Evolutionary conservation across 768 basidiomycete genomes (phyloP).

Genomic region (Udeniomyces megalosporus): DNA sequence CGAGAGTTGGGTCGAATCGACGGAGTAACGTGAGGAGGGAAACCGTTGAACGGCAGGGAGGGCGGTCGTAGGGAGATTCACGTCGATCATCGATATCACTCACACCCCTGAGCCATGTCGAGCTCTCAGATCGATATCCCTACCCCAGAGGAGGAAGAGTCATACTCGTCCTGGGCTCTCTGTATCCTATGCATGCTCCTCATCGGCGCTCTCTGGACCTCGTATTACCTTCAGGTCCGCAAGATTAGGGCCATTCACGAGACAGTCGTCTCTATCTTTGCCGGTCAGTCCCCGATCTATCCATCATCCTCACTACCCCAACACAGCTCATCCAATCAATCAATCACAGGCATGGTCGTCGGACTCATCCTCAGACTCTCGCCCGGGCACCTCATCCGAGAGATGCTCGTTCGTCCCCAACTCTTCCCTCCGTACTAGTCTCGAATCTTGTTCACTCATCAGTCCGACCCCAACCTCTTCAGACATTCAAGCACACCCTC

Average conservation of each 20-base stretch:
- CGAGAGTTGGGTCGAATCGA: no score
- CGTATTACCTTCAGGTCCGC: conserved; percentile 95
- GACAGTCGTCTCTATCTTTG: conserved; percentile 85
- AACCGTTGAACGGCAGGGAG: no score
- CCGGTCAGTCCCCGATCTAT: conserved; percentile 33
- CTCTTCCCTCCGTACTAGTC: no score
- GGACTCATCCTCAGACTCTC: conserved; percentile 77
- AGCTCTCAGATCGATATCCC: neutral
- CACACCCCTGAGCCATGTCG: neutral
- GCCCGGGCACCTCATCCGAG: conserved; percentile 83
- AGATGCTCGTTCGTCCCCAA: conserved; percentile 71
- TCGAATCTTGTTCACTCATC: neutral
- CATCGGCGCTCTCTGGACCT: conserved; percentile 84
- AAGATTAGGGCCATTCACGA: conserved; percentile 90
- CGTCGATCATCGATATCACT: no score
- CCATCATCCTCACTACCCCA: neutral
- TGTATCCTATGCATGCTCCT: conserved; percentile 49
- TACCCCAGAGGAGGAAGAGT: conserved; percentile 54
- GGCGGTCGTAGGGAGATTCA: no score
- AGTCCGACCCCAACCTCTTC: neutral
- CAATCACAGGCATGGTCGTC: conserved; percentile 60
- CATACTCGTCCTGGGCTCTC: conserved; percentile 51
- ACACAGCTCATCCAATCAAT: neutral
- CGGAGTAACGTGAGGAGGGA: no score
- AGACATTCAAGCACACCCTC: conserved; percentile 92